Conservation (phyloP, 768 basidiomycete genomes). For the Hericium coralloides region DNA sequence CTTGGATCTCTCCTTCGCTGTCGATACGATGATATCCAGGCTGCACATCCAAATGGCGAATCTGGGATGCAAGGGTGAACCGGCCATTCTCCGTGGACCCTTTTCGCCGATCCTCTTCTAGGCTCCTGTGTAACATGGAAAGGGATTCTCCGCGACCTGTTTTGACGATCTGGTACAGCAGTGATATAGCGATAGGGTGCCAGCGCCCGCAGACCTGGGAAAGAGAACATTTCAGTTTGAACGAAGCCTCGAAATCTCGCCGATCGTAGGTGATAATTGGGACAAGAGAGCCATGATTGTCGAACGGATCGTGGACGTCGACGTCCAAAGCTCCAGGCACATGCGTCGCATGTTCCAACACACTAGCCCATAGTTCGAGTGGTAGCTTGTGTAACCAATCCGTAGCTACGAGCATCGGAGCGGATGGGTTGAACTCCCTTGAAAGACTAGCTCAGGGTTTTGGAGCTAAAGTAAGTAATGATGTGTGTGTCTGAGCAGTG, state of each 20-base stretch:
- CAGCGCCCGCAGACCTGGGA: neutral
- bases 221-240: neutral
- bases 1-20: neutral
- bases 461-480: too few relatives aligned
- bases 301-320: neutral
- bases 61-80: neutral
- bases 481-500: too few relatives aligned
- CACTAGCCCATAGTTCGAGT: neutral
- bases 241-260: neutral
- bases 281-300: neutral
- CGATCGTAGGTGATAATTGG: neutral
- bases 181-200: neutral
- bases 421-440: too few relatives aligned
- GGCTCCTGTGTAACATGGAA: neutral
- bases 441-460: too few relatives aligned
- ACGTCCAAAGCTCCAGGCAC: neutral
- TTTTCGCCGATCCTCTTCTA: neutral
- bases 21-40: neutral
- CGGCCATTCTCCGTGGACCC: neutral
- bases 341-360: neutral
- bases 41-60: neutral
- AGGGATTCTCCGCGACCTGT: neutral
- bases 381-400: too few relatives aligned
- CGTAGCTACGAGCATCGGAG: too few relatives aligned
- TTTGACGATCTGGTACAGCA: neutral